phyloP scores from a whole-genome alignment of 2,329 filamentous ascomycete species.

The Rhynchosporium graminicola region DNA sequence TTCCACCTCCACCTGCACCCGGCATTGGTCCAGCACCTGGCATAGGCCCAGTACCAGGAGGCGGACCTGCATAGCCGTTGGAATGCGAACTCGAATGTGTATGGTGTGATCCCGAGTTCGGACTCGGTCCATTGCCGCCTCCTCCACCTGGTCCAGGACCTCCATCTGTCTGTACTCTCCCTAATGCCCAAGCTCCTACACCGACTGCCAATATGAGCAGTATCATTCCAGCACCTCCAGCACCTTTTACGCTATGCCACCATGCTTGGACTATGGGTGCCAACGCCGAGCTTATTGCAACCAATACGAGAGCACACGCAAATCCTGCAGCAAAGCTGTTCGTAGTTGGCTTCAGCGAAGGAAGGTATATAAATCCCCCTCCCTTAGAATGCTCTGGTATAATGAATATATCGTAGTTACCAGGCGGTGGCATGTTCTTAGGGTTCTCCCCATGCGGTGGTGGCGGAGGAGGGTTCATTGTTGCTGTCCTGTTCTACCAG shows the following conservation, averaged over 20 bases:
- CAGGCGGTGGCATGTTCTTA: constrained; percentile 71
- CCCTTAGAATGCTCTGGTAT: constrained; percentile 90
- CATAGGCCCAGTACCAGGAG: constrained; percentile 35
- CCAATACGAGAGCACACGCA: constrained; percentile 70
- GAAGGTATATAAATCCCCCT: constrained; percentile 90
- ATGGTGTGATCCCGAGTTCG: constrained; percentile 26
- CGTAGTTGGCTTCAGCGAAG: constrained; percentile 78
- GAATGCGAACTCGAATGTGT: constrained; percentile 31
- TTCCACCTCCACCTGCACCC: constrained; percentile 13
- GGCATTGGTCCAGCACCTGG: constrained; percentile 23
- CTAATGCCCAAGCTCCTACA: constrained; percentile 75
- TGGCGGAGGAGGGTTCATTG: constrained; percentile 64
- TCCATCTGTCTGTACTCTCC: constrained; percentile 60
- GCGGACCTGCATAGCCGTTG: constrained; percentile 33
- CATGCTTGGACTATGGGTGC: constrained; percentile 73
- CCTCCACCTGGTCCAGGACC: constrained; percentile 41
- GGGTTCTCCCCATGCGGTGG: constrained; percentile 83
- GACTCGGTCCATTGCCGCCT: constrained; percentile 23
- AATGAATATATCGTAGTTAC: constrained; percentile 97
- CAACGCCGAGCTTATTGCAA: constrained; percentile 72
- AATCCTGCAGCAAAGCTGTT: constrained; percentile 93
- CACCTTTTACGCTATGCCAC: constrained; percentile 69
- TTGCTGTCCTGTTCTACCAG: constrained; percentile 23
- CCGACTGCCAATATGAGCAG: constrained; percentile 73
- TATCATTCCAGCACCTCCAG: constrained; percentile 72